Evolutionary conservation across 768 basidiomycete genomes (phyloP), one percentile per base, ranked within the genome.

Genomic region (Lyophyllum semitale): DNA sequence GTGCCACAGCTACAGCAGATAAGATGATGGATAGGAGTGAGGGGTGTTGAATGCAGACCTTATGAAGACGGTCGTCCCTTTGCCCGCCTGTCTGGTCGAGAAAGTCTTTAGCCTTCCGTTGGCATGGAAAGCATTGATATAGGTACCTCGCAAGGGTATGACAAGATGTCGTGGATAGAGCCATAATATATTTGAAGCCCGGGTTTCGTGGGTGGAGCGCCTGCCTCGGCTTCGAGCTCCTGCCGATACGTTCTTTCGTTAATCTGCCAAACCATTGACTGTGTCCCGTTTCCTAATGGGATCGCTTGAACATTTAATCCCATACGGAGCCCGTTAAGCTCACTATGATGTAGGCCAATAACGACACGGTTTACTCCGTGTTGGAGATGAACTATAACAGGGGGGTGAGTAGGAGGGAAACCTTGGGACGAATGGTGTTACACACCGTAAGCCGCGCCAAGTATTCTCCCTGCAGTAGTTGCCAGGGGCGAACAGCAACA

Each of bases 91-190:
- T 94, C 42, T 68, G 71, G 25, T 85, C 72, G 23, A 94, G 68
- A 64, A 95, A 99, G 0, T 82, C 77, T 49, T 78, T 76, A 0
- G 95, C 94, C 54, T 82, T 84, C 1, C 74, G 72, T 6, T n/a
- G n/a, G n/a, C n/a, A n/a, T n/a, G n/a, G n/a, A n/a, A n/a, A n/a
- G n/a, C n/a, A n/a, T n/a, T n/a, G n/a, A n/a, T n/a, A n/a, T 6
- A 56, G 71, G 27, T 59, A 91, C 92, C 77, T 97, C 94, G 73
- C 94, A 97, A 1, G 94, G 94, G 65, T 86, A 97, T 12, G 94
- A 91, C 15, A 95, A 77, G 41, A 98, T 83, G 61, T 98, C 96
- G 66, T 99, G 96, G n/a, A 95, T 75, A 9, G 92, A 95, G 0
- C 92, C 93, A 55, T 98, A 99, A 68, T 86, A 97, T 30, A 95